These are phyloP conservation scores for Cyclostephanos tholiformis DNA, from an alignment of 108 stramenopile species.

Conservation along the genomic window DNA sequence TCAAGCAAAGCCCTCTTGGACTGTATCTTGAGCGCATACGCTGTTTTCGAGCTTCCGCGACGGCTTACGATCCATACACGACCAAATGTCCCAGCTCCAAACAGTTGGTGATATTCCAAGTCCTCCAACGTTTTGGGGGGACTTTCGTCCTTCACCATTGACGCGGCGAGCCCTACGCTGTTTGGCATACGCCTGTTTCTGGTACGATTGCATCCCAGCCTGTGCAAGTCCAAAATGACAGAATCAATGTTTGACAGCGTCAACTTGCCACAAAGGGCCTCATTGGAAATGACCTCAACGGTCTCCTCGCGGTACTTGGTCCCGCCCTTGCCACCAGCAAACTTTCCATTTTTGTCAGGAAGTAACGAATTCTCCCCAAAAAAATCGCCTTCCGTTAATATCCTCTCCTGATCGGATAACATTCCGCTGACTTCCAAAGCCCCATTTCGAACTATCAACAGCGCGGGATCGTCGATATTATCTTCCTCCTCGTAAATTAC, in stretches of 20 bases:
- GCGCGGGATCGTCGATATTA: constrained; percentile 47
- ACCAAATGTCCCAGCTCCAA: constrained; percentile 88
- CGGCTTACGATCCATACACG: constrained; percentile 73
- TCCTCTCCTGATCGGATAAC: constrained; percentile 41
- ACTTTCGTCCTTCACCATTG: constrained; percentile 45
- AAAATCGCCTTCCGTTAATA: constrained; percentile 35
- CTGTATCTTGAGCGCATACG: constrained; percentile 71
- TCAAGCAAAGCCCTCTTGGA: constrained; percentile 51
- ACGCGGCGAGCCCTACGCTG: constrained; percentile 24
- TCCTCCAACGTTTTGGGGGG: constrained; percentile 73
- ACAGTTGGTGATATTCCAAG: constrained; percentile 59
- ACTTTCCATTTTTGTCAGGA: constrained; percentile 47
- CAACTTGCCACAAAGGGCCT: constrained; percentile 53
- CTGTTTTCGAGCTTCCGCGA: constrained; percentile 12
- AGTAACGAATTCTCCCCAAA: constrained; percentile 45
- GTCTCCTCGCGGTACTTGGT: constrained; percentile 35
- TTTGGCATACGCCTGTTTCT: constrained; percentile 7
- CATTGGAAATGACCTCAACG: constrained; percentile 36
- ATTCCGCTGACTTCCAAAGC: constrained; percentile 60
- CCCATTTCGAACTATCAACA: constrained; percentile 64
- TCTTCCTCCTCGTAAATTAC: constrained; percentile 75
- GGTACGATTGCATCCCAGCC: constrained; percentile 52
- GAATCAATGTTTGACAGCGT: constrained; percentile 49
- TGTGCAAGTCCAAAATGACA: constrained; percentile 66
- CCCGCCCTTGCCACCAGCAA: constrained; percentile 52